Evolutionary conservation across 306 rosid species (phyloP).

Genomic region (Prunus salicina): DNA sequence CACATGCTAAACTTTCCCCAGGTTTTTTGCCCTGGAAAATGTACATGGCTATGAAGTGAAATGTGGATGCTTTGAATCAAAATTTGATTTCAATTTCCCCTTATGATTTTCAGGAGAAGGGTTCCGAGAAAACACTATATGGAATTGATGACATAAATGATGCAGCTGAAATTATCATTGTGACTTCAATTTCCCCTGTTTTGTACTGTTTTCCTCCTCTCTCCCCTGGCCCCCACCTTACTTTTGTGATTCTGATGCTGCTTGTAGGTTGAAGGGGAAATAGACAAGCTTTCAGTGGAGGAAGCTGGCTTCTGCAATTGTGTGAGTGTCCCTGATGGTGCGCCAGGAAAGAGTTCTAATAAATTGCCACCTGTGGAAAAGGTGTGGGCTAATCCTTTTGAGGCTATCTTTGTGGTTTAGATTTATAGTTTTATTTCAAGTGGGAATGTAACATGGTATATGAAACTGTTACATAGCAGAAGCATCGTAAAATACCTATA

Average conservation of each 20-base stretch:
- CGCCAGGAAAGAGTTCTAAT: constrained; percentile 62
- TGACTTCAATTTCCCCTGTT: constrained; percentile 33
- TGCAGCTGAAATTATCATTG: constrained; percentile 69
- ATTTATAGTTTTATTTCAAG: neutral
- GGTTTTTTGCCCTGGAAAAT: constrained; percentile 12
- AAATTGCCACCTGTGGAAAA: constrained; percentile 66
- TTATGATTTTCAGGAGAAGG: constrained; percentile 63
- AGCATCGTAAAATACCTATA: neutral
- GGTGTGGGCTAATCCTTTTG: constrained; percentile 35
- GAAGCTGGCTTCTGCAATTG: constrained; percentile 90
- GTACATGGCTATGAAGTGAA: neutral
- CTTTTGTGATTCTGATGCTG: constrained; percentile 10
- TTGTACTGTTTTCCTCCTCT: constrained; percentile 7
- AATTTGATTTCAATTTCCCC: neutral
- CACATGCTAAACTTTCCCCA: constrained; percentile 3
- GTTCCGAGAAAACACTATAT: constrained; percentile 61
- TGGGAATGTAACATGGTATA: neutral
- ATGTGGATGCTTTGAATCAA: constrained; percentile 4
- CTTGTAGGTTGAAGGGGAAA: constrained; percentile 86
- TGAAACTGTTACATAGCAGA: neutral
- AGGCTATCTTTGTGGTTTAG: neutral
- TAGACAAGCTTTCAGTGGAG: constrained; percentile 90
- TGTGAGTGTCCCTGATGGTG: constrained; percentile 90
- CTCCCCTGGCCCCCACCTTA: neutral
- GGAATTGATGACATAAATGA: constrained; percentile 77